Base-by-base conservation (phyloP, 208 protist genomes). In the Trypanosoma platydactyli region DNA sequence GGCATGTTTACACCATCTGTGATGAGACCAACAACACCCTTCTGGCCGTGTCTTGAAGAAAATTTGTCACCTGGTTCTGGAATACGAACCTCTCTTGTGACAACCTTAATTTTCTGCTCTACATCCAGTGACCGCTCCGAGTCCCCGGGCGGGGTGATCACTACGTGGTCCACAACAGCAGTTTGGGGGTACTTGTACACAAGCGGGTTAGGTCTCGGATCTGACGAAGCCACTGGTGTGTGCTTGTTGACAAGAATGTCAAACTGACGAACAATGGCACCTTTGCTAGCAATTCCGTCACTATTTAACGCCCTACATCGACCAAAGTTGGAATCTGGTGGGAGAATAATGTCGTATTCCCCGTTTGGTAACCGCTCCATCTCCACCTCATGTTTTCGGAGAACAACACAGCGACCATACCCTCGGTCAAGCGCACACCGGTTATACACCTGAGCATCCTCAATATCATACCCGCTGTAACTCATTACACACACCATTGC, bases 401-500 rank as follows among this genome's bases (percentile, higher is more conserved):
- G 68, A 40, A 92, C 87, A 16, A 98, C 92, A 73, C 97, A 99
- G 20, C 98, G 83, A 22, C 96, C 97, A 75, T 98, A 99, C 25
- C 99, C 98, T 41, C 98, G 84, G 69, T 99, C 98, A 38, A 99
- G 79, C 12, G 85, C 73, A 27, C 84, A 64, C 24, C 98, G 91
- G 77, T 99, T 99, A 61, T 99, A 91, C 42, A 99, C 95, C 15
- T 99, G 73, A 22, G 99, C 98, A 89, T 99, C 99, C 84, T 99
- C 99, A 70, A 99, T 99, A 86, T 99, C 99, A 84, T 99, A 99
- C 0, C 99, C 99, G 33, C 98, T 99, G 79, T 99, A 99, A 48
- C 84, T 97, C 97, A 99, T 99, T 29, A 99, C 98, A 25, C 98
- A 99, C 22, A 99, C 97, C 71, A 98, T 98, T 16, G 98, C 98